Conservation (phyloP, 2,329 filamentous ascomycete species). For the Cladophialophora exuberans region DNA sequence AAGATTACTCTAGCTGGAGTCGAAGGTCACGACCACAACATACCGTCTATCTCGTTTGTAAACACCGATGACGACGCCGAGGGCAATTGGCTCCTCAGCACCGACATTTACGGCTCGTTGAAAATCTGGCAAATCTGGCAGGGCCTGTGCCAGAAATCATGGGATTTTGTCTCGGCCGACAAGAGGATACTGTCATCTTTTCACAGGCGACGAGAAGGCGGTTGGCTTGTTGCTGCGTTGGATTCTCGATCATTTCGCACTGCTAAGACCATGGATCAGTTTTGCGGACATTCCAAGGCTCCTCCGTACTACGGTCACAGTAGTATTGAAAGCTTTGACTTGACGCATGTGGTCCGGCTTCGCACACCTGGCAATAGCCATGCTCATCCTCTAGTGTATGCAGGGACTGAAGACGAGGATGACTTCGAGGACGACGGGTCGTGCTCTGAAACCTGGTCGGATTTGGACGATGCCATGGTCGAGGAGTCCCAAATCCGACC, state of each 20-base stretch:
- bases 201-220: slow-evolving; percentile 35
- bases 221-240: slow-evolving; percentile 52
- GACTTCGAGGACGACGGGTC: slow-evolving; percentile 25
- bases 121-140: slow-evolving; percentile 56
- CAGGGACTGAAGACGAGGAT: slow-evolving; percentile 19
- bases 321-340: slow-evolving; percentile 29
- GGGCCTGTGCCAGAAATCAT: slow-evolving; percentile 36
- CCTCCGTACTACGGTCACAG: slow-evolving; percentile 27
- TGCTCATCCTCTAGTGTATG: slow-evolving; percentile 22
- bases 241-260: slow-evolving; percentile 48
- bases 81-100: slow-evolving; percentile 61
- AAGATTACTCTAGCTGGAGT: slow-evolving; percentile 44
- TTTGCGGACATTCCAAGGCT: slow-evolving; percentile 40
- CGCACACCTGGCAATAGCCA: slow-evolving; percentile 31
- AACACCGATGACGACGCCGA: slow-evolving; percentile 60
- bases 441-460: slow-evolving; percentile 25
- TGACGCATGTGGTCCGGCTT: slow-evolving; percentile 30
- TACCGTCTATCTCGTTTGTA: slow-evolving; percentile 62
- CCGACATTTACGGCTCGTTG: slow-evolving; percentile 57
- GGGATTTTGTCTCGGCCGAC: slow-evolving; percentile 32
- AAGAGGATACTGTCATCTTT: slow-evolving; percentile 14
- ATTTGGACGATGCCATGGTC: slow-evolving; percentile 11
- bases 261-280: slow-evolving; percentile 40
- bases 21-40: slow-evolving; percentile 51
- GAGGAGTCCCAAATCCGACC: not conserved